Evolutionary conservation across 176 grass and related monocot genomes (phyloP).

Genomic region (Oryza coarctata): DNA sequence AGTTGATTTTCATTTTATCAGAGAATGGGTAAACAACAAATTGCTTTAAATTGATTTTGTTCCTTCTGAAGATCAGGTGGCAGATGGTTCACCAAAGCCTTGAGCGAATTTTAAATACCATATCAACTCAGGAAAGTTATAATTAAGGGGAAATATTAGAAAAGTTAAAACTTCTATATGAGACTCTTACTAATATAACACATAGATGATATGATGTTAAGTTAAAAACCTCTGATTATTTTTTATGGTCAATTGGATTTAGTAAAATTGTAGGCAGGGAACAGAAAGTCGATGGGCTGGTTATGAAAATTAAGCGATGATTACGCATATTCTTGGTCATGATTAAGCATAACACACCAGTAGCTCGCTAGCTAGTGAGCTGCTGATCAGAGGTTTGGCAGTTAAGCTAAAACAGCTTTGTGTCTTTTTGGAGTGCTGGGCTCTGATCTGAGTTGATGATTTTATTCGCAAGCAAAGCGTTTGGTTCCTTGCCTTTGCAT

Average conservation of each 20-base stretch:
- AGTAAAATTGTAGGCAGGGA: background rate
- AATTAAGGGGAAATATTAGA: too few species aligned
- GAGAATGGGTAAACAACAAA: too few species aligned
- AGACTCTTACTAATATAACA: too few species aligned
- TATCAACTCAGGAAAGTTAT: too few species aligned
- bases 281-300: background rate
- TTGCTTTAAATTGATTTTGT: too few species aligned
- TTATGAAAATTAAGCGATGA: conserved; percentile 5
- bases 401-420: background rate
- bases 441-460: conserved; percentile 42
- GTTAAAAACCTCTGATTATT: too few species aligned
- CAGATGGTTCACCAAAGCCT: too few species aligned
- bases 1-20: too few species aligned
- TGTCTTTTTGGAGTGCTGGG: conserved; percentile 27
- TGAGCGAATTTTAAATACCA: too few species aligned
- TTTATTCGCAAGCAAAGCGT: conserved; percentile 49
- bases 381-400: background rate
- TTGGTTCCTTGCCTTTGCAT: conserved; percentile 29
- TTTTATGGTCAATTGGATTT: conserved; percentile 31
- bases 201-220: too few species aligned
- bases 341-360: conserved; percentile 39
- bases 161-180: too few species aligned
- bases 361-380: background rate
- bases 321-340: conserved; percentile 37
- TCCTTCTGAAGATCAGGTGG: too few species aligned